Evolutionary conservation across 2,329 filamentous ascomycete genomes (phyloP).

Genomic region (Diaporthe nobilis): DNA sequence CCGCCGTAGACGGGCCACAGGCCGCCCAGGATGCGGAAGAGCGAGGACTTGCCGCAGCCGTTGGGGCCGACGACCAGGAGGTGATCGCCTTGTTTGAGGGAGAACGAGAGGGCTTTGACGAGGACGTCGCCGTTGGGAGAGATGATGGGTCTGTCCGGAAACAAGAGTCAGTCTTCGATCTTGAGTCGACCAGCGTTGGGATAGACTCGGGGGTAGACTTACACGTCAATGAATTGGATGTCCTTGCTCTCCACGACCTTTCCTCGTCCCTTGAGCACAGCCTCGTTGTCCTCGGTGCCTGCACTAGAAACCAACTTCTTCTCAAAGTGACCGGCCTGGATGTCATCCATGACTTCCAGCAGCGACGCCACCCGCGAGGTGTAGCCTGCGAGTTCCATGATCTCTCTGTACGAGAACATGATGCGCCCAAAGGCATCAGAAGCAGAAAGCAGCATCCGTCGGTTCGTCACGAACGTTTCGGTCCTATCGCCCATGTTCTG

Average conservation of each 20-base stretch:
- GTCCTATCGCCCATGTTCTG: slow-evolving; percentile 79
- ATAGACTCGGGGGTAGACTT: slow-evolving; percentile 51
- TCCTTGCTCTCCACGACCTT: slow-evolving; percentile 84
- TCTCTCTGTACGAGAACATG: slow-evolving; percentile 98
- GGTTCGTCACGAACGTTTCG: slow-evolving; percentile 91
- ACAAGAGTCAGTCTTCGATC: slow-evolving; percentile 2
- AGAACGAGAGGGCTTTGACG: slow-evolving; percentile 87
- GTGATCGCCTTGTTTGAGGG: slow-evolving; percentile 88
- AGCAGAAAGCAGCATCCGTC: slow-evolving; percentile 90
- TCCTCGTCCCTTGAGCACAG: slow-evolving; percentile 86
- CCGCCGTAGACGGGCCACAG: slow-evolving; percentile 99
- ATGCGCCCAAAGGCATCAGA: slow-evolving; percentile 96
- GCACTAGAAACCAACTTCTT: slow-evolving; percentile 96
- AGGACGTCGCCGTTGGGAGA: slow-evolving; percentile 97
- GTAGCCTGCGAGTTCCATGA: slow-evolving; percentile 95
- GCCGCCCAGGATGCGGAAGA: slow-evolving; percentile 96
- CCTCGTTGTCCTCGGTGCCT: slow-evolving; percentile 84
- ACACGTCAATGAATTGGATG: slow-evolving; percentile 88
- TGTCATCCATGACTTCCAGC: slow-evolving; percentile 94
- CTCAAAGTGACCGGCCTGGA: slow-evolving; percentile 90
- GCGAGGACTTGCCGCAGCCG: slow-evolving; percentile 94
- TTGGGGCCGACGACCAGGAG: slow-evolving; percentile 96
- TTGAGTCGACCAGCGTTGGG: neutral
- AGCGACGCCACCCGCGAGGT: slow-evolving; percentile 92
- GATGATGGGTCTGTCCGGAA: slow-evolving; percentile 79